A percentile compares a stretch with the other conserved stretches of the same genome.
phyloP scores from a whole-genome alignment of 495 filamentous ascomycete genomes.

The Geopyxis carbonaria region DNA sequence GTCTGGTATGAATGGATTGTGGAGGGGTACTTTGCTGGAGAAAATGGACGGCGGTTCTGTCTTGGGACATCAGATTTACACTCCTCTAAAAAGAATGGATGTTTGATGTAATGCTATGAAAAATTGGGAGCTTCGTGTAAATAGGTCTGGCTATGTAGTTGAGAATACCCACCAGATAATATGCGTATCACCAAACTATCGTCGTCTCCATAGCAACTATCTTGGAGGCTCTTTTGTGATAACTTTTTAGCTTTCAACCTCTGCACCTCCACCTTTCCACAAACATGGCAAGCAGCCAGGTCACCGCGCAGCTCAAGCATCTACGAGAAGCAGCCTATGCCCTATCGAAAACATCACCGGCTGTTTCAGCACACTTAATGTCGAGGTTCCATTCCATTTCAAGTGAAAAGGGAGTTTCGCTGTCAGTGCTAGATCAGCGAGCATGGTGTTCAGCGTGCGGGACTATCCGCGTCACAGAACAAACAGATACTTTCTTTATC shows the following conservation, averaged over 20 bases:
- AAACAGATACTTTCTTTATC: conserved; percentile 1
- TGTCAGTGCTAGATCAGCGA: neutral
- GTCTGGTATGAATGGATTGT: conserved; percentile 99
- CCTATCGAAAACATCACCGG: conserved; percentile 13
- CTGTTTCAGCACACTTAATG: conserved; percentile 16
- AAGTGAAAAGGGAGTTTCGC: conserved; percentile 1
- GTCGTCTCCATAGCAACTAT: no score
- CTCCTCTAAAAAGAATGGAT: conserved; percentile 77
- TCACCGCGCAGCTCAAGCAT: conserved; percentile 7
- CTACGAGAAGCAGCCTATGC: conserved; percentile 12
- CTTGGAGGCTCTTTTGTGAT: no score
- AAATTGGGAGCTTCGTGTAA: neutral
- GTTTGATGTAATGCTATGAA: conserved; percentile 50
- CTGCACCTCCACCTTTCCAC: neutral
- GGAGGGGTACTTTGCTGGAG: conserved; percentile 53
- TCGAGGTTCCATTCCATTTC: conserved; percentile 5
- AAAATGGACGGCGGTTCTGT: conserved; percentile 47
- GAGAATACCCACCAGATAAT: no score
- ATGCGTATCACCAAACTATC: no score
- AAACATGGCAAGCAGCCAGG: conserved; percentile 2
- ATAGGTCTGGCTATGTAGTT: no score
- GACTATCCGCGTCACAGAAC: conserved; percentile 11
- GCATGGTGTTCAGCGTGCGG: conserved; percentile 10
- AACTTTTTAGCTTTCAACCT: neutral
- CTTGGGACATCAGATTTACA: conserved; percentile 71